Evolutionary conservation across 108 stramenopile genomes (phyloP).

Genomic region (Hondaea fermentalgiana): DNA sequence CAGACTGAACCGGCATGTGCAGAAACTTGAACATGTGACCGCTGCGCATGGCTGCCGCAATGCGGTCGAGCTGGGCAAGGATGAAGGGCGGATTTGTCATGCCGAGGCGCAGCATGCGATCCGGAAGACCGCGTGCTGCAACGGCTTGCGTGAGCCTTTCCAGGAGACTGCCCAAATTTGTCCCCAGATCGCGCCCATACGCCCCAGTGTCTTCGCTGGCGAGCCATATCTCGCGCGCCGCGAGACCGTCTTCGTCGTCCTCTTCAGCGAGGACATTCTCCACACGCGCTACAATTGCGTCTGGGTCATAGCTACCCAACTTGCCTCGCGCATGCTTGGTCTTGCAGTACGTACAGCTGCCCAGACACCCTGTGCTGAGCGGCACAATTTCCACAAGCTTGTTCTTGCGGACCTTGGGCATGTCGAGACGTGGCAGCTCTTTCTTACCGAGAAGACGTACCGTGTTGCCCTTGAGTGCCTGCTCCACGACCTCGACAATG

Average conservation of each 20-base stretch:
- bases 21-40: constrained; percentile 34
- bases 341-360: constrained; percentile 52
- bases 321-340: constrained; percentile 43
- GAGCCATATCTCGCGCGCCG: constrained; percentile 39
- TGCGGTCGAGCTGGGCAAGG: constrained; percentile 30
- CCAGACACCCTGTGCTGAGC: constrained; percentile 43
- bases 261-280: constrained; percentile 31
- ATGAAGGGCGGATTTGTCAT: constrained; percentile 55
- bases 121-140: neutral
- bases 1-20: constrained; percentile 44
- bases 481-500: constrained; percentile 37
- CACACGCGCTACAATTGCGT: constrained; percentile 26
- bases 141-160: neutral
- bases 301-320: constrained; percentile 34
- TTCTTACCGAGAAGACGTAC: constrained; percentile 24
- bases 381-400: constrained; percentile 46
- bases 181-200: constrained; percentile 40
- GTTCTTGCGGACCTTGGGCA: constrained; percentile 45
- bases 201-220: constrained; percentile 47
- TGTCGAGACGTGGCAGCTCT: constrained; percentile 33
- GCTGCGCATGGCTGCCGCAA: neutral
- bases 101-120: constrained; percentile 36
- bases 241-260: neutral
- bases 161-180: constrained; percentile 4
- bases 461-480: constrained; percentile 30